phyloP scores from a whole-genome alignment of 768 basidiomycete species.

The Xanthoconium purpureum region DNA sequence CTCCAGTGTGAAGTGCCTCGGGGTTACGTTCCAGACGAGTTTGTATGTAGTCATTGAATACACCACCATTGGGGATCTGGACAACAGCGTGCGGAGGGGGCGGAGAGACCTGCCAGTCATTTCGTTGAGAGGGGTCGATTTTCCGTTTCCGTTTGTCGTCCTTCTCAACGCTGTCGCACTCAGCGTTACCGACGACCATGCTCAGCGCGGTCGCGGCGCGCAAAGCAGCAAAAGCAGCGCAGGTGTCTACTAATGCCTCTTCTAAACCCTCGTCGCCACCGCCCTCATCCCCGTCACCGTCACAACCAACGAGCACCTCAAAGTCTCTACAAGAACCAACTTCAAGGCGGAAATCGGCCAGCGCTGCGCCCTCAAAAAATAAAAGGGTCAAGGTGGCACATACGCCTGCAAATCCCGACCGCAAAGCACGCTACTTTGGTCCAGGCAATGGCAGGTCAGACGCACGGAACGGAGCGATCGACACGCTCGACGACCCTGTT shows the following conservation, averaged over 20 bases:
- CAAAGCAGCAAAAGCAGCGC: conserved; percentile 43
- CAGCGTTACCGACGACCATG: conserved; percentile 38
- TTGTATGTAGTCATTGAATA: conserved; percentile 11
- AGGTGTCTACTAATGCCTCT: conserved; percentile 9
- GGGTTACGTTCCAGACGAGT: conserved; percentile 2
- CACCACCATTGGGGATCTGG: conserved; percentile 8
- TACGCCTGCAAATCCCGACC: conserved; percentile 19
- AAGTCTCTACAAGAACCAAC: conserved; percentile 20
- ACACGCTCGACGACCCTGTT: conserved; percentile 30
- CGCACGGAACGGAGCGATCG: conserved; percentile 16
- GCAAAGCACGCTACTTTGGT: conserved; percentile 34
- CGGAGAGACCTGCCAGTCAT: conserved; percentile 5
- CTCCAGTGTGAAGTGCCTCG: too few species aligned
- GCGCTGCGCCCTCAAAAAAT: conserved; percentile 20
- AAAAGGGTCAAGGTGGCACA: conserved; percentile 32
- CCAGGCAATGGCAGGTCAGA: conserved; percentile 30
- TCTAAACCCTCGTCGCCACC: conserved; percentile 12
- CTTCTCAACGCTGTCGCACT: background rate
- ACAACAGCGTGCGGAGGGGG: conserved; percentile 6
- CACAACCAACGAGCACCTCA: conserved; percentile 1
- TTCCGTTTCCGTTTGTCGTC: conserved; percentile 2
- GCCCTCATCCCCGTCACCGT: conserved; percentile 9
- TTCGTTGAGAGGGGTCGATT: background rate
- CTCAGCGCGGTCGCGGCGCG: conserved; percentile 73
- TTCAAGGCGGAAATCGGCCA: conserved; percentile 45